These are phyloP conservation scores for Colletotrichum caudatum DNA, from an alignment of 2,329 filamentous ascomycete genomes.

Conservation along the genomic window DNA sequence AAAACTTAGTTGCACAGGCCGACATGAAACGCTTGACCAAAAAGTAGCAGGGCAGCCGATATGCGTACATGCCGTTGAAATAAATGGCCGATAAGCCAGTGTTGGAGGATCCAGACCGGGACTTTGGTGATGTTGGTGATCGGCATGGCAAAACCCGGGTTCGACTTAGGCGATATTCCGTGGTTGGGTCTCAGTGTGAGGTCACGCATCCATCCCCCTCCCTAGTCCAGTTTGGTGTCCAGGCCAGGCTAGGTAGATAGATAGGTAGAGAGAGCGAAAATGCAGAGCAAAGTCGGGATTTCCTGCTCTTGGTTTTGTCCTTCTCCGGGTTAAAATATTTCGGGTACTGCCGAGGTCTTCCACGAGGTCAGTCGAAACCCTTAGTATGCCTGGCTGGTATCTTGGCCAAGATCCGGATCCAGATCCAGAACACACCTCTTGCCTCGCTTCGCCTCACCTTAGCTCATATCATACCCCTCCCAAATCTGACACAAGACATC, in stretches of 20 bases:
- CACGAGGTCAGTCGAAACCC: constrained; percentile 10
- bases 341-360: constrained; percentile 2
- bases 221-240: neutral
- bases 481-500: constrained; percentile 14
- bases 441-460: constrained; percentile 7
- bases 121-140: constrained; percentile 29
- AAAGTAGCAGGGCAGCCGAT: neutral
- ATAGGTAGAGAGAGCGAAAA: neutral
- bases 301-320: constrained; percentile 3
- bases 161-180: constrained; percentile 28
- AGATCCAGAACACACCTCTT: constrained; percentile 11
- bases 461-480: neutral
- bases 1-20: neutral
- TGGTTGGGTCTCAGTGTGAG: constrained; percentile 35
- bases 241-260: neutral
- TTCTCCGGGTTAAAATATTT: neutral
- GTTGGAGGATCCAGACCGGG: neutral
- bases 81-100: neutral
- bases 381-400: constrained; percentile 12
- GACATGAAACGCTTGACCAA: neutral
- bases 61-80: neutral
- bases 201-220: constrained; percentile 25
- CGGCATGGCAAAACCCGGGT: constrained; percentile 26
- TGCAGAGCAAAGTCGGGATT: neutral
- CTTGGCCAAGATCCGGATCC: constrained; percentile 26